These are phyloP conservation scores for Vaccinium darrowii DNA, from an alignment of 148 eudicot species.

Conservation along the genomic window DNA sequence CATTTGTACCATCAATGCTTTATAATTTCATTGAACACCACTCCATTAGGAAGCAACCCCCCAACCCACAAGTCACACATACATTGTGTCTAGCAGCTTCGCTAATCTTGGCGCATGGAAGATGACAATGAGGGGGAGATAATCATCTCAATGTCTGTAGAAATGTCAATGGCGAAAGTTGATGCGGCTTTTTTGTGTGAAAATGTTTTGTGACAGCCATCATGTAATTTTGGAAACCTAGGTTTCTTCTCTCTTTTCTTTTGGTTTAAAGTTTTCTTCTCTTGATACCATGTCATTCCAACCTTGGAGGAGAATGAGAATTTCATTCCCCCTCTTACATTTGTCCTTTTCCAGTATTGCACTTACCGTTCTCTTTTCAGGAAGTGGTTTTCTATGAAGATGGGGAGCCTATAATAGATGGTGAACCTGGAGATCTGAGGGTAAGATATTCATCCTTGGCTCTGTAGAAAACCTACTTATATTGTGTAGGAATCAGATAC, in stretches of 20 bases:
- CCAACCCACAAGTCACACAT: no score
- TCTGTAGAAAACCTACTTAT: background rate
- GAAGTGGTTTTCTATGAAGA: constrained; percentile 89
- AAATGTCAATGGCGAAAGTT: background rate
- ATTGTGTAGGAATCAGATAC: background rate
- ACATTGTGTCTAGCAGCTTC: no score
- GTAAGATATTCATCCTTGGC: constrained; percentile 32
- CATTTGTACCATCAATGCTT: no score
- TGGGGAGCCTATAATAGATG: constrained; percentile 92
- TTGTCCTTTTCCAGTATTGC: background rate
- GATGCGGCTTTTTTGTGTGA: background rate
- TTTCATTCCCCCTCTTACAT: background rate
- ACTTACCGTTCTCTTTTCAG: constrained; percentile 33
- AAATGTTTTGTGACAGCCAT: background rate
- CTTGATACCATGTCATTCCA: background rate
- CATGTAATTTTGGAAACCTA: background rate
- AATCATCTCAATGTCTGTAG: no score
- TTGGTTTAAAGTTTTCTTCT: no score
- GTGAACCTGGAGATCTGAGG: constrained; percentile 94
- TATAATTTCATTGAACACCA: no score
- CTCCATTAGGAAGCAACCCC: no score
- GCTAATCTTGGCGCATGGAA: no score
- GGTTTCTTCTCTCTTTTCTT: background rate
- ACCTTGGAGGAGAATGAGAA: background rate
- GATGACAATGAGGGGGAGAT: no score